Evolutionary conservation across 176 grass and related monocot genomes (phyloP).

Genomic region (Rhynchospora pubera): DNA sequence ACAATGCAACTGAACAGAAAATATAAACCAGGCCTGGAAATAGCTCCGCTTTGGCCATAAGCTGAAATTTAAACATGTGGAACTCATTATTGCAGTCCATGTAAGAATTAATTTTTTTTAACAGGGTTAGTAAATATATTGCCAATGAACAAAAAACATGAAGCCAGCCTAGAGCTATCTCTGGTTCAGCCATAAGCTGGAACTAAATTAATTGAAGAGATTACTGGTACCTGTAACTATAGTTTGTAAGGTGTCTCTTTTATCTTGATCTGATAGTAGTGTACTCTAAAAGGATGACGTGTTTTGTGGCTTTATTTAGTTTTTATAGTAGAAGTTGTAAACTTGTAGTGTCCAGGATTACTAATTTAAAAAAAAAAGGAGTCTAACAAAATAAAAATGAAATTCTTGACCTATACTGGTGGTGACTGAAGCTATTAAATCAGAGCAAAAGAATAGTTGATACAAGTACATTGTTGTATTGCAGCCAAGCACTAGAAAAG

Average conservation of each 20-base stretch:
- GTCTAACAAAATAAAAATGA: background rate
- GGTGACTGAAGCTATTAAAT: background rate
- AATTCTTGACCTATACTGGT: background rate
- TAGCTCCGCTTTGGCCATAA: background rate
- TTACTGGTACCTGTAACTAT: no score
- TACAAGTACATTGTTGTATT: background rate
- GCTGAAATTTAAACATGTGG: background rate
- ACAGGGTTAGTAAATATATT: no score
- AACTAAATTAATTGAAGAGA: background rate
- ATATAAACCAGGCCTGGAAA: background rate
- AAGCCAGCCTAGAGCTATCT: background rate
- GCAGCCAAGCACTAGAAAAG: slow-evolving; percentile 75
- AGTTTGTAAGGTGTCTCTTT: no score
- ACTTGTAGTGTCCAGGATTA: no score
- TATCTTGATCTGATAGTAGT: no score
- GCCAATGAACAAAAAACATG: background rate
- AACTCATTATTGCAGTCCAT: no score
- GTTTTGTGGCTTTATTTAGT: no score
- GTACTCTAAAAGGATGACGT: no score
- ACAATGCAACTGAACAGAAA: background rate
- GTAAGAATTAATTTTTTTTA: no score
- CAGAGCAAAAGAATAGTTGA: background rate
- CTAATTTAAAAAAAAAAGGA: no score
- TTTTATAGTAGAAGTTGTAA: no score
- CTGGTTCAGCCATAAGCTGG: background rate